phyloP scores from a whole-genome alignment of 140 eudicot species.

The Flaveria floridana region DNA sequence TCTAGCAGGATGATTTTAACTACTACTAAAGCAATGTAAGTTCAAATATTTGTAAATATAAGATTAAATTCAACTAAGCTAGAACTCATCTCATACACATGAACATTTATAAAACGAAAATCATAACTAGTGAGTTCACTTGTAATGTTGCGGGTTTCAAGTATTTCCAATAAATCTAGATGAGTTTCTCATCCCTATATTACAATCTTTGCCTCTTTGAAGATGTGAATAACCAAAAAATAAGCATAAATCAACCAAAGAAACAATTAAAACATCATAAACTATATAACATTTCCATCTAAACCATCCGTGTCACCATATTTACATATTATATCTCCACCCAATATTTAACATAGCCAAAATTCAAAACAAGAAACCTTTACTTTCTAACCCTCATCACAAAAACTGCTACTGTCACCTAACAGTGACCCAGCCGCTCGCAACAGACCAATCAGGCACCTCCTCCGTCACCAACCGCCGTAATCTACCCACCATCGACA shows the following conservation, averaged over 20 bases:
- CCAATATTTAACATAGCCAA: slow-evolving; percentile 7
- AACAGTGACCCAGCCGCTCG: slow-evolving; percentile 24
- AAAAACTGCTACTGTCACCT: slow-evolving; percentile 28
- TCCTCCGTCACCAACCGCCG: slow-evolving; percentile 34
- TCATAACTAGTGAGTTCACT: no score
- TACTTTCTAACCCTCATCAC: neutral
- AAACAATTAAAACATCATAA: neutral
- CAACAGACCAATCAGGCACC: slow-evolving; percentile 48
- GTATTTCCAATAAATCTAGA: no score
- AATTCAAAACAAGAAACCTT: neutral
- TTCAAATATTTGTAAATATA: no score
- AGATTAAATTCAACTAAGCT: no score
- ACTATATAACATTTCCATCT: neutral
- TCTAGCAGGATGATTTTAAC: no score
- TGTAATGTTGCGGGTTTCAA: no score
- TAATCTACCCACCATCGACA: slow-evolving; percentile 35
- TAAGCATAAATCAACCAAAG: neutral
- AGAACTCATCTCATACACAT: no score
- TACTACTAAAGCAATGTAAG: no score
- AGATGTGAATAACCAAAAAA: neutral
- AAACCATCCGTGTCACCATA: slow-evolving; percentile 7
- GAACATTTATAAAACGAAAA: no score
- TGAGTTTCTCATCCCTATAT: no score
- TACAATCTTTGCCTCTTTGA: no score
- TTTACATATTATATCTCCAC: slow-evolving; percentile 17